Base-by-base conservation (phyloP, 2,329 filamentous ascomycete species). In the Scolecobasidium constrictum region DNA sequence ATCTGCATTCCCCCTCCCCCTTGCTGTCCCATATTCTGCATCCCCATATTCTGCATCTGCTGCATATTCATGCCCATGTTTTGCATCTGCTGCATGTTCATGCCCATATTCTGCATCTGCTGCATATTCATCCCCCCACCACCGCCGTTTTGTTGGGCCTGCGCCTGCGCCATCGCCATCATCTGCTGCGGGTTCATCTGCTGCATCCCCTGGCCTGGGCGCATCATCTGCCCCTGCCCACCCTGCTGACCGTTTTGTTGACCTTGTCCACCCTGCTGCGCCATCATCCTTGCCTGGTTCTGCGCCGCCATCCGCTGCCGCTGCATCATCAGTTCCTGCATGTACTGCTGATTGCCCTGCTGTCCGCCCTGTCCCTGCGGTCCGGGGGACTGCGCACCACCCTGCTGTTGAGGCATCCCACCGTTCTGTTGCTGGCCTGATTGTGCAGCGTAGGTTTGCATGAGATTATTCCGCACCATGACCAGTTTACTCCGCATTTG, bases 261-360 rank as follows among this genome's bases (percentile, higher is more conserved):
- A 35, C 50, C 47, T 51, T 56, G 54, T 12, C 34, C 42, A 37
- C 47, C 19, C 42, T 49, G 46, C 33, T 47, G 38, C 28, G 42
- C 35, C 34, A 31, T 4, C 18, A 38, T 18, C 12, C 49, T 45
- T 43, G 42, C 43, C 18, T 48, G 36, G 26, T 19, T 34, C 4
- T 33, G 4, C n/a, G 15, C 52, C 53, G 47, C 52, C 13, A 20
- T 15, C 15, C n/a, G 12, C 11, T 42, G 44, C 7, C 21, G 58
- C 37, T 60, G 56, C 34, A 60, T 55, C 38, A 57, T 57, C 17
- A 54, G 50, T 17, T 56, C 52, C 20, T 60, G 52, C 18, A 51
- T 51, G 37, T 39, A 12, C 13, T 11, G 37, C 13, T 39, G 37
- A 11, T 11, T 37, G 13, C 33, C 33, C 40, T 23, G 35, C 13